Conservation (phyloP, 1,284 basidiomycete genomes). For the Dichomitus squalens region DNA sequence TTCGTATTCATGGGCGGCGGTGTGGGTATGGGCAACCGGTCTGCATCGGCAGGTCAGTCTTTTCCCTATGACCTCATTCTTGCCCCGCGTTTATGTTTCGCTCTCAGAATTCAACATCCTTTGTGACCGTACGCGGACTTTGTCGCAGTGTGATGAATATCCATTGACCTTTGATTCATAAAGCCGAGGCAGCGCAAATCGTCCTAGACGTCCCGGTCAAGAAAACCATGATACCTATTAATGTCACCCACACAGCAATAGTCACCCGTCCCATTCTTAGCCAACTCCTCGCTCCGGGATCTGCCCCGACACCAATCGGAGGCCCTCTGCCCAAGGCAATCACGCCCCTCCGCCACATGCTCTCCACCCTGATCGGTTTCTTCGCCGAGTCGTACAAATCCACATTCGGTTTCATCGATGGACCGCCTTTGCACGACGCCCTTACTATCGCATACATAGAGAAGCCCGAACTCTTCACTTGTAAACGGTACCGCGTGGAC, state of each 20-base stretch:
- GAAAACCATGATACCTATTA: constrained; percentile 78
- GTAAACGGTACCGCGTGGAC: constrained; percentile 70
- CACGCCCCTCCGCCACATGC: constrained; percentile 66
- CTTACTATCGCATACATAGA: constrained; percentile 76
- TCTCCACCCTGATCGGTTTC: constrained; percentile 73
- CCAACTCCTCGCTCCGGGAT: constrained; percentile 48
- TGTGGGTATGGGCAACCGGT: constrained; percentile 79
- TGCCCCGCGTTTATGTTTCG: not conserved
- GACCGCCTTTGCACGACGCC: constrained; percentile 84
- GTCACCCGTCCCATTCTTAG: constrained; percentile 57
- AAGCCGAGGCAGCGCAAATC: constrained; percentile 81
- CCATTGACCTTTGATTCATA: not conserved
- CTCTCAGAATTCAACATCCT: constrained; percentile 76
- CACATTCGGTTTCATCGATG: constrained; percentile 72
- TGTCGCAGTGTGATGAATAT: not conserved
- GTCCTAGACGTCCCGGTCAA: constrained; percentile 62
- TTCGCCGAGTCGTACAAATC: constrained; percentile 71
- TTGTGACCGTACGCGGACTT: constrained; percentile 64
- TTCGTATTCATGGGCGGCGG: constrained; percentile 75
- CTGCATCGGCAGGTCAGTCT: constrained; percentile 64
- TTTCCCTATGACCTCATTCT: not conserved
- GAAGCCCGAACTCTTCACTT: constrained; percentile 61
- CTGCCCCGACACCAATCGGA: constrained; percentile 8
- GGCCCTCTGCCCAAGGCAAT: constrained; percentile 41
- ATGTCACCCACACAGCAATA: constrained; percentile 83